A percentile compares a stretch with the other conserved stretches of the same genome.
Conservation (phyloP, 192 early-diverging fungal genomes). For the Umbelopsis ramanniana region DNA sequence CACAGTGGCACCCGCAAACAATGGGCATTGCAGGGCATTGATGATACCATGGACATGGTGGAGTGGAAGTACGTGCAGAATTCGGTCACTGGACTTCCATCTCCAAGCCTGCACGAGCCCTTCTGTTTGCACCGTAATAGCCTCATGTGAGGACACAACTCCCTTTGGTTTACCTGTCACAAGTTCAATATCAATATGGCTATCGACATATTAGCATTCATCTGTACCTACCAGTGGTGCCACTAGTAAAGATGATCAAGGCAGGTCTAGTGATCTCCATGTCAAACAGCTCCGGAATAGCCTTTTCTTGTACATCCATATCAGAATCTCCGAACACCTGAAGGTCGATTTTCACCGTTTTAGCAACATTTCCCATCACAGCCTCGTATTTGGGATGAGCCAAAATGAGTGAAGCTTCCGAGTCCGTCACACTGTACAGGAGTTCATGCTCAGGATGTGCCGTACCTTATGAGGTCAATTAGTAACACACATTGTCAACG, state of each 20-base stretch:
- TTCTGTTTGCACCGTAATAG: constrained; percentile 66
- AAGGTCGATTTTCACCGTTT: constrained; percentile 4
- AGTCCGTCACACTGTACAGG: constrained; percentile 73
- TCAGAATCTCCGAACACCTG: background rate
- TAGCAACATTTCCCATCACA: constrained; percentile 31
- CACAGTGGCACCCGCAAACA: constrained; percentile 73
- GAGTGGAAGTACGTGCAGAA: constrained; percentile 81
- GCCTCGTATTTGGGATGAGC: constrained; percentile 57
- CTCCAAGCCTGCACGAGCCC: constrained; percentile 74
- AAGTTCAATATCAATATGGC: constrained; percentile 27
- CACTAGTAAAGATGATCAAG: constrained; percentile 81
- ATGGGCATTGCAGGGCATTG: constrained; percentile 70
- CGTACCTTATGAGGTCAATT: constrained; percentile 42
- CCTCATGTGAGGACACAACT: constrained; percentile 75
- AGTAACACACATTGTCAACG: background rate
- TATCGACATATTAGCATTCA: background rate
- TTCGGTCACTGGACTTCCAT: constrained; percentile 65
- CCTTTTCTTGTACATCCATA: constrained; percentile 8
- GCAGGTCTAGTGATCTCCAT: constrained; percentile 48
- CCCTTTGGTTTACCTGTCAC: constrained; percentile 76
- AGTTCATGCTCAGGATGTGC: constrained; percentile 79
- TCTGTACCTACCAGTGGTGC: constrained; percentile 54
- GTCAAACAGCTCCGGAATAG: constrained; percentile 21
- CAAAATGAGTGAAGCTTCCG: constrained; percentile 63
- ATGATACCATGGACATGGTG: constrained; percentile 83